Evolutionary conservation across 2,329 filamentous ascomycete genomes (phyloP).

Genomic region (Trichoderma simmonsii): DNA sequence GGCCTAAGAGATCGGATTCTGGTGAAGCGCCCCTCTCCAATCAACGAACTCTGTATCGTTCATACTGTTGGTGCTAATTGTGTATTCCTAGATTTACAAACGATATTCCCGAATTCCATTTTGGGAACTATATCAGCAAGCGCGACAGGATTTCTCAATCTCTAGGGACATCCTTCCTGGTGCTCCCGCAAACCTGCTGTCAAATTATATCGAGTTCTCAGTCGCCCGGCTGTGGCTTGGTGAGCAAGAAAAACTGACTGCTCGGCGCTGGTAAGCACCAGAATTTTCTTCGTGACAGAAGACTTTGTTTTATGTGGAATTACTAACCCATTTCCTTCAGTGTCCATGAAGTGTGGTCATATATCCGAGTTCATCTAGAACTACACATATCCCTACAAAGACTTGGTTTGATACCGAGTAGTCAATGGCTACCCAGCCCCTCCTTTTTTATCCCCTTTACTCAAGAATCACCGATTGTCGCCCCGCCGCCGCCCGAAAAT

Average conservation of each 20-base stretch:
- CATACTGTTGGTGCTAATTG: neutral
- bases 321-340: slow-evolving; percentile 22
- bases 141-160: slow-evolving; percentile 31
- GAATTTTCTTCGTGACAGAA: no score
- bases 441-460: slow-evolving; percentile 56
- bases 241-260: slow-evolving; percentile 24
- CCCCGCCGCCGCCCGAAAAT: slow-evolving; percentile 42
- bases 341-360: slow-evolving; percentile 35
- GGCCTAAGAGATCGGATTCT: slow-evolving; percentile 54
- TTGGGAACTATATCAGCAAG: slow-evolving; percentile 38
- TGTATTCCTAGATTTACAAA: slow-evolving; percentile 46
- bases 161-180: slow-evolving; percentile 33
- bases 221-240: slow-evolving; percentile 27
- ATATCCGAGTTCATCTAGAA: slow-evolving; percentile 50
- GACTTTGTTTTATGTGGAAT: neutral
- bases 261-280: slow-evolving; percentile 29
- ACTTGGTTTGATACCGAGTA: slow-evolving; percentile 44
- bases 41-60: neutral
- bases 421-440: slow-evolving; percentile 41
- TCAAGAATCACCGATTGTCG: slow-evolving; percentile 46
- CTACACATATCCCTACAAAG: slow-evolving; percentile 53
- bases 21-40: slow-evolving; percentile 32
- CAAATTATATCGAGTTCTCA: slow-evolving; percentile 29
- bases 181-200: slow-evolving; percentile 30
- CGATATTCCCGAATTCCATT: slow-evolving; percentile 49